Percentiles rank a stretch among this genome's conserved stretches.
phyloP scores from a whole-genome alignment of 495 filamentous ascomycete species.

The Entonaema liquescens region DNA sequence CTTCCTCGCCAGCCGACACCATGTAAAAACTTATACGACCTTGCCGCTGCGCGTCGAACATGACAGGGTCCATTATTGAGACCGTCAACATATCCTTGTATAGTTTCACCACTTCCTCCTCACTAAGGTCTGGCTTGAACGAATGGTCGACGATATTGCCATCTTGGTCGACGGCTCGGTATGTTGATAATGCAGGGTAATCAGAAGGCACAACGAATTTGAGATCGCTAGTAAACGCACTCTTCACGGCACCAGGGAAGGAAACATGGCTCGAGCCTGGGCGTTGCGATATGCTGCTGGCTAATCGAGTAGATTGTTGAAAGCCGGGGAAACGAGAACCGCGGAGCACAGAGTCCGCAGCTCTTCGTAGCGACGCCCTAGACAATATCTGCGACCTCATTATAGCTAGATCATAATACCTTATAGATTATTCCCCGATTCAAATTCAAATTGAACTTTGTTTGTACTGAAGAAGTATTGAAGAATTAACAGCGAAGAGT shows the following conservation, averaged over 20 bases:
- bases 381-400: slow-evolving; percentile 41
- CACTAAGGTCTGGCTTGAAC: slow-evolving; percentile 67
- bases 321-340: slow-evolving; percentile 15
- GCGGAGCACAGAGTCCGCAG: slow-evolving; percentile 32
- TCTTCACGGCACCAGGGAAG: slow-evolving; percentile 95
- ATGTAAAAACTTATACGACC: slow-evolving; percentile 94
- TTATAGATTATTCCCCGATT: slow-evolving; percentile 5
- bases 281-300: slow-evolving; percentile 64
- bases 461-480: neutral
- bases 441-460: slow-evolving; percentile 10
- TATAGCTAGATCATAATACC: slow-evolving; percentile 18
- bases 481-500: slow-evolving; percentile 1
- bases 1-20: slow-evolving; percentile 96
- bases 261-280: slow-evolving; percentile 77
- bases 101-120: slow-evolving; percentile 73
- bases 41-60: slow-evolving; percentile 88
- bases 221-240: slow-evolving; percentile 84
- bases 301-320: slow-evolving; percentile 34
- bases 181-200: slow-evolving; percentile 80
- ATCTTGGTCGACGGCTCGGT: slow-evolving; percentile 84
- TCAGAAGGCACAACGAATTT: slow-evolving; percentile 75
- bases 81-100: slow-evolving; percentile 73
- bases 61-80: slow-evolving; percentile 91
- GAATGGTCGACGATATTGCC: slow-evolving; percentile 79
- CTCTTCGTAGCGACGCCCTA: slow-evolving; percentile 32